A percentile compares a stretch with the other conserved stretches of the same genome.
Conservation (phyloP, 768 basidiomycete species). For the Scleroderma bovista region DNA sequence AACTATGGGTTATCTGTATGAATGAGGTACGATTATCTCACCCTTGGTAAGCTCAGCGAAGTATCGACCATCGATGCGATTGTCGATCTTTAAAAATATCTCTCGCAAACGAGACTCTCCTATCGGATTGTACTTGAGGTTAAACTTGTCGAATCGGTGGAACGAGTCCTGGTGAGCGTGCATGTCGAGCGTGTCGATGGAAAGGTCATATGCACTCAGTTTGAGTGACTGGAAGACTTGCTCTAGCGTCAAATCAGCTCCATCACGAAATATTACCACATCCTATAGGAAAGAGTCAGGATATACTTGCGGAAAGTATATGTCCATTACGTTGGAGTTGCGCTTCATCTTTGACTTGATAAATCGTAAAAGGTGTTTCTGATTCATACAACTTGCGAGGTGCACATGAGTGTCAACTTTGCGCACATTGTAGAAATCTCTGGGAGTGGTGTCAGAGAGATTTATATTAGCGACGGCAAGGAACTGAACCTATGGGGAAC, state of each 20-base stretch:
- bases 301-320: background rate
- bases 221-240: constrained; percentile 97
- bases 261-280: constrained; percentile 93
- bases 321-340: constrained; percentile 56
- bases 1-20: background rate
- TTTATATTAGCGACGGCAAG: background rate
- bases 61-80: constrained; percentile 87
- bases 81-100: constrained; percentile 98
- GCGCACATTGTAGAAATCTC: constrained; percentile 96
- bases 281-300: constrained; percentile 50
- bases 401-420: constrained; percentile 99
- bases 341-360: constrained; percentile 99
- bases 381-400: constrained; percentile 98
- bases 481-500: constrained; percentile 27
- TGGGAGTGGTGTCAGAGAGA: constrained; percentile 25
- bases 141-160: constrained; percentile 98
- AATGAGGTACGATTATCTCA: constrained; percentile 23
- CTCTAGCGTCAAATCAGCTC: constrained; percentile 75
- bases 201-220: constrained; percentile 93
- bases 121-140: constrained; percentile 94
- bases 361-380: constrained; percentile 96
- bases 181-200: constrained; percentile 99
- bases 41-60: constrained; percentile 93
- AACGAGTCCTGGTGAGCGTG: constrained; percentile 98
- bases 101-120: constrained; percentile 93